These are phyloP conservation scores for Hymenoscyphus infarciens DNA, from an alignment of 2,329 filamentous ascomycete species.

Conservation along the genomic window DNA sequence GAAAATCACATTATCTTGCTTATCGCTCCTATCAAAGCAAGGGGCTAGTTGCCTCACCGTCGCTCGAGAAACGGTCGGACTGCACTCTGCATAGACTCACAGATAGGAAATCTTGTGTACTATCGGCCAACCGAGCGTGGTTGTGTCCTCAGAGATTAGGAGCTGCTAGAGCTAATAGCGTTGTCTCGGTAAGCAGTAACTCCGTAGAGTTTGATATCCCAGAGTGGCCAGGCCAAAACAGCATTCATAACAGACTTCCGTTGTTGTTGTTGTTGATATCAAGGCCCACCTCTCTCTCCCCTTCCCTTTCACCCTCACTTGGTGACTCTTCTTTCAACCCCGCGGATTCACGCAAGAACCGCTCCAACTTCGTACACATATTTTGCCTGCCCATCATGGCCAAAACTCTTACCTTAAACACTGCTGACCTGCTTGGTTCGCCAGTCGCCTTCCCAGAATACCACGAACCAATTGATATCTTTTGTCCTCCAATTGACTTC, in stretches of 20 bases:
- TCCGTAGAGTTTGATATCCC: not conserved
- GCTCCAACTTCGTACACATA: not conserved
- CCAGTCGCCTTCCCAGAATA: slow-evolving; percentile 23
- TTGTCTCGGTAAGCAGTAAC: slow-evolving; percentile 1
- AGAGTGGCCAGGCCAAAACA: not conserved
- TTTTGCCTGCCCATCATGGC: slow-evolving; percentile 16
- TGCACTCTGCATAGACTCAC: slow-evolving; percentile 8
- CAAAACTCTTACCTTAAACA: slow-evolving; percentile 26
- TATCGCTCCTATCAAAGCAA: slow-evolving; percentile 27
- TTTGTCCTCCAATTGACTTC: slow-evolving; percentile 15
- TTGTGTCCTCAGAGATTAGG: not conserved
- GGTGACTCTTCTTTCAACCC: not conserved
- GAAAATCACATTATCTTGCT: slow-evolving; percentile 9
- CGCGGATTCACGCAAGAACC: not conserved
- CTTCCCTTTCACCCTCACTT: not conserved
- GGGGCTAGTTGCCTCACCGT: slow-evolving; percentile 20
- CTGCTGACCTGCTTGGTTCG: slow-evolving; percentile 24
- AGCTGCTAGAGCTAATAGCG: not conserved
- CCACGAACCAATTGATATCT: slow-evolving; percentile 19
- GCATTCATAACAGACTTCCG: not conserved
- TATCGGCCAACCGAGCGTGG: not conserved
- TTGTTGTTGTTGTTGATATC: not conserved
- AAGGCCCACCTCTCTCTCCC: not conserved
- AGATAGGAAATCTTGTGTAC: slow-evolving; percentile 3
- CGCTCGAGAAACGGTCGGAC: slow-evolving; percentile 9